These are phyloP conservation scores for Solanum etuberosum DNA, from an alignment of 257 asterid genomes.

Conservation along the genomic window DNA sequence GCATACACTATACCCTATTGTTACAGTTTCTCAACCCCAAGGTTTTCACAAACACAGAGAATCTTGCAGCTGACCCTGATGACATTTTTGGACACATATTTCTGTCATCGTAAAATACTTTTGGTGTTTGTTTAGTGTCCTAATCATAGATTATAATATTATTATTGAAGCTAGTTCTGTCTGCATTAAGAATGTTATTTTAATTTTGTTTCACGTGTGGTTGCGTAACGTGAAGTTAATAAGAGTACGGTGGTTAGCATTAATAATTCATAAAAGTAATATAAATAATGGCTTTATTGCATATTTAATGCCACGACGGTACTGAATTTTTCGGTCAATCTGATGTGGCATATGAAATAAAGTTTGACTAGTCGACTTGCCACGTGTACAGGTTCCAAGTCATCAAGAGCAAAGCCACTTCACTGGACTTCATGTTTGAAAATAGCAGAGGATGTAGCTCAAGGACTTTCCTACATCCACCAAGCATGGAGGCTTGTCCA, in stretches of 20 bases:
- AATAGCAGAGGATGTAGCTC: constrained; percentile 68
- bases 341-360: background rate
- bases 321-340: background rate
- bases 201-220: background rate
- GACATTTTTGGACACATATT: background rate
- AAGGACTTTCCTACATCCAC: constrained; percentile 86
- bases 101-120: background rate
- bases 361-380: background rate
- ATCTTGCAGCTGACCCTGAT: constrained; percentile 13
- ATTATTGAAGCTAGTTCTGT: background rate
- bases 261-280: background rate
- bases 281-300: background rate
- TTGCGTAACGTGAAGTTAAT: background rate
- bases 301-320: background rate
- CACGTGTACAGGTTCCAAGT: constrained; percentile 43
- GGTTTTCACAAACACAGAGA: background rate
- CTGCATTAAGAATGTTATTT: background rate
- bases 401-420: constrained; percentile 59
- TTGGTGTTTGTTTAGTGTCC: background rate
- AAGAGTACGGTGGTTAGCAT: background rate
- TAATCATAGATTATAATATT: background rate
- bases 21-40: background rate
- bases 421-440: constrained; percentile 84
- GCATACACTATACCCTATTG: background rate
- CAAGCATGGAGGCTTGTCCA: constrained; percentile 94